phyloP scores from a whole-genome alignment of 768 basidiomycete genomes.

The Pulveroboletus sp. region DNA sequence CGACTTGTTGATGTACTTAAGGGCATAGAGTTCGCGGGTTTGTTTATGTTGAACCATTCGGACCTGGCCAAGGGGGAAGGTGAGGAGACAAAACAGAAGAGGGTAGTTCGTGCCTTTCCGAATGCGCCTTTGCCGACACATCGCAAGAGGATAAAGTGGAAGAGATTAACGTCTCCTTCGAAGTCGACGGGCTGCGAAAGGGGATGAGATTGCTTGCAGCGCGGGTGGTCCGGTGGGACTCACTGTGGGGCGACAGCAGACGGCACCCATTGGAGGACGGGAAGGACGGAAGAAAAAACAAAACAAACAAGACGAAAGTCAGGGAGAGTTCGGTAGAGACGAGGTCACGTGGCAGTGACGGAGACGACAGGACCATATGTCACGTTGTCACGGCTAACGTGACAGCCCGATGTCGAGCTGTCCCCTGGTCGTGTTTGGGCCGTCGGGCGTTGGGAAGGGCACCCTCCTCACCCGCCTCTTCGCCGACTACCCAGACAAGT shows the following conservation, averaged over 20 bases:
- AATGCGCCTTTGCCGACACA: conserved; percentile 99
- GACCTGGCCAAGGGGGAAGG: conserved; percentile 51
- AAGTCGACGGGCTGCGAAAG: conserved; percentile 80
- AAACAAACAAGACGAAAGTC: conserved; percentile 5
- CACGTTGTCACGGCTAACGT: background rate
- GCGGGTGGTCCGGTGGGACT: conserved; percentile 15
- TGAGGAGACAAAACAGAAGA: conserved; percentile 9
- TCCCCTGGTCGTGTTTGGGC: conserved; percentile 85
- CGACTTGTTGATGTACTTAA: conserved; percentile 99
- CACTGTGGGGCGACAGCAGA: conserved; percentile 81
- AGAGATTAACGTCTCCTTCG: conserved; percentile 92
- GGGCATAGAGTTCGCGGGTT: conserved; percentile 91
- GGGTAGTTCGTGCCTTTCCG: conserved; percentile 68
- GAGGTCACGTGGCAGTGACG: conserved; percentile 12
- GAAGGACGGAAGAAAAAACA: conserved; percentile 8
- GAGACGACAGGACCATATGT: background rate
- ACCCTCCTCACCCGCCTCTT: conserved; percentile 84
- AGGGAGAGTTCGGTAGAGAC: background rate
- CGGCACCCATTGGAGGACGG: conserved; percentile 54
- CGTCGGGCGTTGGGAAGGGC: conserved; percentile 92
- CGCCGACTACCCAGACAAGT: conserved; percentile 71
- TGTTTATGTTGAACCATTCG: conserved; percentile 99
- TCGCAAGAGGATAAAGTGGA: conserved; percentile 90
- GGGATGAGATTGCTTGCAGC: background rate
- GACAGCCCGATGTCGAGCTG: conserved; percentile 7